phyloP scores from a whole-genome alignment of 345 rosid genomes.

The Turnera subulata region DNA sequence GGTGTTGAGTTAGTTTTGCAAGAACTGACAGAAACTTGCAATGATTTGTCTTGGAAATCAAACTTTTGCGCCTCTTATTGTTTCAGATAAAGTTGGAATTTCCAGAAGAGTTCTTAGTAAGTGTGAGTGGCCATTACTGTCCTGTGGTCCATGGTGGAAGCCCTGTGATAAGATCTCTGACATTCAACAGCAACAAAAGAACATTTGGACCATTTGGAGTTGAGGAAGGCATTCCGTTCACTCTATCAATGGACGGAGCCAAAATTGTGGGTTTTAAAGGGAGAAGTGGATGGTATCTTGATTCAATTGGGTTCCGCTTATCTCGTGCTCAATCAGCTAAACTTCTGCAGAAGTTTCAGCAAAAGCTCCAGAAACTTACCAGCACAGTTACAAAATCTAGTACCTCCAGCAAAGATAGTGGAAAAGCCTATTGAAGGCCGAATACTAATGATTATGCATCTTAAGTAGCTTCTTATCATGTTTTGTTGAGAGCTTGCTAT shows the following conservation, averaged over 20 bases:
- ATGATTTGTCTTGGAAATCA: too few relatives aligned
- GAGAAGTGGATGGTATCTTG: slow-evolving; percentile 71
- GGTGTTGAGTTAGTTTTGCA: too few relatives aligned
- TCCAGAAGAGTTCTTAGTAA: slow-evolving; percentile 61
- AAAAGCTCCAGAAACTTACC: slow-evolving; percentile 46
- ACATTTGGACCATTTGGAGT: slow-evolving; percentile 64
- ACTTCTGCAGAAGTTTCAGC: slow-evolving; percentile 44
- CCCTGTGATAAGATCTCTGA: slow-evolving; percentile 65
- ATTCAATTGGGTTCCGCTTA: slow-evolving; percentile 58
- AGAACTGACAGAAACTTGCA: too few relatives aligned
- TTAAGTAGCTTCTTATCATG: too few relatives aligned
- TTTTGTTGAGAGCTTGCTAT: too few relatives aligned
- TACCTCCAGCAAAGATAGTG: slow-evolving; percentile 1
- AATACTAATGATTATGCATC: too few relatives aligned
- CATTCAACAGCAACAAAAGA: slow-evolving; percentile 58
- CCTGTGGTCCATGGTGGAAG: slow-evolving; percentile 52
- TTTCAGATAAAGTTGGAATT: slow-evolving; percentile 63
- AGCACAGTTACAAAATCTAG: slow-evolving; percentile 22
- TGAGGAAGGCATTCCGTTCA: slow-evolving; percentile 72
- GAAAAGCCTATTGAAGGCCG: slow-evolving; percentile 3
- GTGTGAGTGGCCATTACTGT: slow-evolving; percentile 56
- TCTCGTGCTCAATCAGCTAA: slow-evolving; percentile 40
- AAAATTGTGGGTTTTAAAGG: slow-evolving; percentile 60
- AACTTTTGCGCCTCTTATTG: background rate
- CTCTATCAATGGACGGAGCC: slow-evolving; percentile 49